Percentiles rank a stretch among this genome's conserved stretches.
These are phyloP conservation scores for Oryza glumipatula DNA, from an alignment of 176 grass and related monocot genomes.

Conservation along the genomic window DNA sequence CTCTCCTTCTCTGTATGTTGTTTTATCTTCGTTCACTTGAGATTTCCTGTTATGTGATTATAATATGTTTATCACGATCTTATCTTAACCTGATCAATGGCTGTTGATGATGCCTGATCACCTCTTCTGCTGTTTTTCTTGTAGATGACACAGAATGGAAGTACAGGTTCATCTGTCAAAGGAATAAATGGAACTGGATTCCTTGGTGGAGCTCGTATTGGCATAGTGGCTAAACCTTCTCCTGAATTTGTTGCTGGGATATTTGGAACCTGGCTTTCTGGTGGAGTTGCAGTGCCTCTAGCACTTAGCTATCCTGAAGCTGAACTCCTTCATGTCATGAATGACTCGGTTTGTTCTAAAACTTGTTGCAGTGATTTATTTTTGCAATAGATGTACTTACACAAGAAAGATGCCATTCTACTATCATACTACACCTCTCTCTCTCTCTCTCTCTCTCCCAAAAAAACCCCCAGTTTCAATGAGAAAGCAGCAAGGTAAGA, in stretches of 20 bases:
- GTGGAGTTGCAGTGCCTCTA: conserved; percentile 94
- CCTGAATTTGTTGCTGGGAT: conserved; percentile 96
- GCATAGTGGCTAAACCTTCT: conserved; percentile 96
- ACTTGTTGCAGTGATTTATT: conserved; percentile 34
- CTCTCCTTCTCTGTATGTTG: conserved; percentile 20
- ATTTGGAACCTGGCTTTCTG: conserved; percentile 92
- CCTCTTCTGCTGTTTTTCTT: conserved; percentile 18
- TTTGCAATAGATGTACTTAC: conserved; percentile 26
- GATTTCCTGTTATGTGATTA: conserved; percentile 6
- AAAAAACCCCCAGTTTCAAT: background rate
- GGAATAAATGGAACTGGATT: conserved; percentile 40
- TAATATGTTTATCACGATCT: conserved; percentile 21
- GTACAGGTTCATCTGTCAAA: conserved; percentile 39
- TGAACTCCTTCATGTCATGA: conserved; percentile 94
- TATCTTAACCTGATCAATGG: conserved; percentile 2
- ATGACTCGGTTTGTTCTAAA: conserved; percentile 80
- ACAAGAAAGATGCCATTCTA: conserved; percentile 15
- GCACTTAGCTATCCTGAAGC: conserved; percentile 90
- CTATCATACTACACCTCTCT: background rate
- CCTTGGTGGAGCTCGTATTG: conserved; percentile 72
- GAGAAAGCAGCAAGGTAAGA: background rate
- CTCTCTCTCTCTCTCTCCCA: background rate
- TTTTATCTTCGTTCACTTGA: conserved; percentile 26
- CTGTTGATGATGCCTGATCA: conserved; percentile 13
- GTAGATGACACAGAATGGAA: conserved; percentile 25